Conservation (phyloP, 2,329 filamentous ascomycete genomes). For the Aciculosporium take region DNA sequence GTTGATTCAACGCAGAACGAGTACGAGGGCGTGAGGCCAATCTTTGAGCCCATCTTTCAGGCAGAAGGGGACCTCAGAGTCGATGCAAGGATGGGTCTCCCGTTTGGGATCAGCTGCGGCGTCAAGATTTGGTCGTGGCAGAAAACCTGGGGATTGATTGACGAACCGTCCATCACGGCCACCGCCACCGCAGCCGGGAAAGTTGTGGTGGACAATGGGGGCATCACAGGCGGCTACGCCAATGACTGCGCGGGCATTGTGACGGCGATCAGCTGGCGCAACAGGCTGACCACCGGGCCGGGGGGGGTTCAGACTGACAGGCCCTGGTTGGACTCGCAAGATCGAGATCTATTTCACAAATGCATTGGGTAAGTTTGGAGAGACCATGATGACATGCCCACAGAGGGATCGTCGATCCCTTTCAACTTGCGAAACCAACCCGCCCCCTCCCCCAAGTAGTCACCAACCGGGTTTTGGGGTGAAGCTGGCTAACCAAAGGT, state of each 20-base stretch:
- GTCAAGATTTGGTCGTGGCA: slow-evolving; percentile 12
- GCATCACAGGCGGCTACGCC: slow-evolving; percentile 10
- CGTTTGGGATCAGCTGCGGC: slow-evolving; percentile 14
- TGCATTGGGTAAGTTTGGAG: slow-evolving; percentile 13
- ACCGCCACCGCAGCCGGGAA: too few relatives aligned
- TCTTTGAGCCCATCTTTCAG: slow-evolving; percentile 17
- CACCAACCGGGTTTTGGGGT: too few relatives aligned
- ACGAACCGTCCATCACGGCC: slow-evolving; percentile 16
- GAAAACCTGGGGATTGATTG: slow-evolving; percentile 11
- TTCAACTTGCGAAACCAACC: too few relatives aligned
- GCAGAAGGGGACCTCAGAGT: slow-evolving; percentile 14
- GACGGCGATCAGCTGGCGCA: slow-evolving; percentile 16
- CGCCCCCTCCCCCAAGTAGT: too few relatives aligned
- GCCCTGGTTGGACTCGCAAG: slow-evolving; percentile 12
- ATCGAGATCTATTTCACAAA: slow-evolving; percentile 9
- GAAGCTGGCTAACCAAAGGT: too few relatives aligned
- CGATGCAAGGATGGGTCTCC: slow-evolving; percentile 15
- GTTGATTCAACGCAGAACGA: slow-evolving; percentile 10
- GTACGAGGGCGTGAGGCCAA: slow-evolving; percentile 13
- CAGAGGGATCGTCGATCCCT: too few relatives aligned
- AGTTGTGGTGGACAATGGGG: too few relatives aligned
- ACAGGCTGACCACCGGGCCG: slow-evolving; percentile 13
- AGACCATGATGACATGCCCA: too few relatives aligned
- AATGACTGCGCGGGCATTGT: slow-evolving; percentile 15
- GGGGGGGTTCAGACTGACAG: too few relatives aligned